These are phyloP conservation scores for Dothideomycetes sp. DNA, from an alignment of 2,329 filamentous ascomycete genomes.

Conservation along the genomic window DNA sequence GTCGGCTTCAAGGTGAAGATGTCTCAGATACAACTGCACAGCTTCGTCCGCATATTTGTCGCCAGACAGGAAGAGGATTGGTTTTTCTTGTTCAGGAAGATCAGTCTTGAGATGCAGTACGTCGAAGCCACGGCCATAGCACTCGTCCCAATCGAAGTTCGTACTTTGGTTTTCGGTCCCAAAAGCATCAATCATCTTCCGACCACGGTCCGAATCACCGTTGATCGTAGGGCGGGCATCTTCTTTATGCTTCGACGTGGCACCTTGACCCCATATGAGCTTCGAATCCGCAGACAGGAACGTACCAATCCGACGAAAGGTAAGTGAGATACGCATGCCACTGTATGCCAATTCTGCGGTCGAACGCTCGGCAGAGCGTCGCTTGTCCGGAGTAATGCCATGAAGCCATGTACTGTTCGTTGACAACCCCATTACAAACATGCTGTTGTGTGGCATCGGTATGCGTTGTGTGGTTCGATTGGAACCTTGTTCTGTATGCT, in stretches of 20 bases:
- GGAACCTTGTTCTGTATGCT: constrained; percentile 27
- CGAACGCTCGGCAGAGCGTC: constrained; percentile 57
- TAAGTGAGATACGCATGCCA: constrained; percentile 79
- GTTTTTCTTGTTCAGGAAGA: constrained; percentile 23
- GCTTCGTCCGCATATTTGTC: constrained; percentile 24
- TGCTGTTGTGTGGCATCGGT: constrained; percentile 74
- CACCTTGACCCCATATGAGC: constrained; percentile 87
- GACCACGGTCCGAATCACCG: constrained; percentile 55
- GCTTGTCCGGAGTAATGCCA: constrained; percentile 81
- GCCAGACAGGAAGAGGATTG: constrained; percentile 31
- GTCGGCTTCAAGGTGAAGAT: constrained; percentile 18
- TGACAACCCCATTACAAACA: constrained; percentile 69
- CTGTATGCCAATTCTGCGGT: constrained; percentile 60
- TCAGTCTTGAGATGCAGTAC: constrained; percentile 53
- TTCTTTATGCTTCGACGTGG: constrained; percentile 55
- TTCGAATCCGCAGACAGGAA: constrained; percentile 59
- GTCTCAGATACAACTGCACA: constrained; percentile 26
- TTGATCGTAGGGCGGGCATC: constrained; percentile 58
- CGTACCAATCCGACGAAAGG: constrained; percentile 82
- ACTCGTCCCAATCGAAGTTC: constrained; percentile 62
- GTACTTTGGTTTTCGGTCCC: constrained; percentile 68
- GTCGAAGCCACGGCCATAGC: constrained; percentile 77
- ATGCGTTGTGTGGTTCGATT: constrained; percentile 56
- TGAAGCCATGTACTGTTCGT: constrained; percentile 89
- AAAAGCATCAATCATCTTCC: constrained; percentile 68